These are phyloP conservation scores for Haplosporangium gracile DNA, from an alignment of 192 early-diverging fungal species.

Conservation along the genomic window DNA sequence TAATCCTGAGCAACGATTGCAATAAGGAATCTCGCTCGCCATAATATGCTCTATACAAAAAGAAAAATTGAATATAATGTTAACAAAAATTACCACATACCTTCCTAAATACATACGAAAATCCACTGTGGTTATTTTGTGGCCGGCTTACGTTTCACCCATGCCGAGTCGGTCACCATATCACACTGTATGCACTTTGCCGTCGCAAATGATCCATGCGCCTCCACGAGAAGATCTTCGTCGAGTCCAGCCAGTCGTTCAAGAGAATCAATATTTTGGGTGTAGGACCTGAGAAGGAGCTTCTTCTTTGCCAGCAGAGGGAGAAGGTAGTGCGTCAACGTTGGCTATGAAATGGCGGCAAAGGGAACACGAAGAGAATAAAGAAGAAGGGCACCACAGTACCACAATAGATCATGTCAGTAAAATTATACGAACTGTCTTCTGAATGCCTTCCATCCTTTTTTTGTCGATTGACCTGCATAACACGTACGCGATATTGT, in stretches of 20 bases:
- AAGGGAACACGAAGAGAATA: not conserved
- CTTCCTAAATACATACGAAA: not conserved
- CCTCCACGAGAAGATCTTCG: constrained; percentile 83
- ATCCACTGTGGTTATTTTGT: not conserved
- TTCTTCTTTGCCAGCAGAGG: constrained; percentile 78
- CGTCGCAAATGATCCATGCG: constrained; percentile 93
- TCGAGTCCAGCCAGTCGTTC: constrained; percentile 88
- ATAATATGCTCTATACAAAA: constrained; percentile 61
- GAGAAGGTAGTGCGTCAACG: constrained; percentile 91
- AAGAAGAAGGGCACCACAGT: not conserved
- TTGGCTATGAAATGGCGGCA: constrained; percentile 66
- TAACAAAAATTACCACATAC: not conserved
- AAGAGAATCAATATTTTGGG: constrained; percentile 98
- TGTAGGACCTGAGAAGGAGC: constrained; percentile 86
- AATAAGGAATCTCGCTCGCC: constrained; percentile 75
- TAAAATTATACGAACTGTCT: not conserved
- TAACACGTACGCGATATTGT: constrained; percentile 61
- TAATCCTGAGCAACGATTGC: constrained; percentile 74
- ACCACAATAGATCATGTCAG: not conserved
- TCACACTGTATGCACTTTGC: constrained; percentile 82
- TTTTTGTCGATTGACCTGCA: not conserved
- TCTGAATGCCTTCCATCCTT: not conserved
- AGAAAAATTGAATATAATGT: not conserved
- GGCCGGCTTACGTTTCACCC: constrained; percentile 48
- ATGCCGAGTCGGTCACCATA: constrained; percentile 51